A percentile compares a stretch with the other conserved stretches of the same genome.
Evolutionary conservation across 192 early-diverging fungal species (phyloP).

Genomic region (Umbelopsis sp.): DNA sequence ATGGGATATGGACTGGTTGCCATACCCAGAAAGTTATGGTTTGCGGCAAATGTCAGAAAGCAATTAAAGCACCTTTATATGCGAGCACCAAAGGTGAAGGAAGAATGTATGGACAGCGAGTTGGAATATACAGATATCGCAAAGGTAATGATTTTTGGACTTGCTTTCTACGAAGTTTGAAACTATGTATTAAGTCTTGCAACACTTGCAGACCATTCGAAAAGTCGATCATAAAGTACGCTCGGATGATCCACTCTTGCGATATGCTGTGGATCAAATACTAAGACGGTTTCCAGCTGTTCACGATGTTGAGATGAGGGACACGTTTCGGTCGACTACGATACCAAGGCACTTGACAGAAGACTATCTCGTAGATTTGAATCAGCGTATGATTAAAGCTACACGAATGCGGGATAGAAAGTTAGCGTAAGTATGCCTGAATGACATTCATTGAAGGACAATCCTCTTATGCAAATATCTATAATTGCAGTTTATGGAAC

Average conservation of each 20-base stretch:
- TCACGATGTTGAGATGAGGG: conserved; percentile 9
- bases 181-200: not conserved
- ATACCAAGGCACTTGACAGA: conserved; percentile 58
- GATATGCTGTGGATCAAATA: conserved; percentile 25
- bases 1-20: conserved; percentile 94
- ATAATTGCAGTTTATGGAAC: conserved; percentile 63
- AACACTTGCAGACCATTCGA: conserved; percentile 26
- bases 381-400: conserved; percentile 74
- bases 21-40: conserved; percentile 87
- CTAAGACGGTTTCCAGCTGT: conserved; percentile 34
- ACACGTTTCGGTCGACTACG: conserved; percentile 32
- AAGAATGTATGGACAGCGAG: conserved; percentile 80
- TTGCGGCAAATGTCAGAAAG: conserved; percentile 59
- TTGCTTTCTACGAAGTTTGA: not conserved
- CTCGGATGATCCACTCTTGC: conserved; percentile 3
- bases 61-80: conserved; percentile 67
- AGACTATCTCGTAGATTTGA: conserved; percentile 66
- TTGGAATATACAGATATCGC: conserved; percentile 62
- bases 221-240: conserved; percentile 21
- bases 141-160: conserved; percentile 7
- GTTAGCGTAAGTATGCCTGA: conserved; percentile 56
- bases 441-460: not conserved
- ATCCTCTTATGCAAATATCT: not conserved
- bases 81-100: conserved; percentile 71
- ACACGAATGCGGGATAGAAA: conserved; percentile 69